These are phyloP conservation scores for Ceratocystis harringtonii DNA, from an alignment of 2,329 filamentous ascomycete genomes.

Conservation along the genomic window DNA sequence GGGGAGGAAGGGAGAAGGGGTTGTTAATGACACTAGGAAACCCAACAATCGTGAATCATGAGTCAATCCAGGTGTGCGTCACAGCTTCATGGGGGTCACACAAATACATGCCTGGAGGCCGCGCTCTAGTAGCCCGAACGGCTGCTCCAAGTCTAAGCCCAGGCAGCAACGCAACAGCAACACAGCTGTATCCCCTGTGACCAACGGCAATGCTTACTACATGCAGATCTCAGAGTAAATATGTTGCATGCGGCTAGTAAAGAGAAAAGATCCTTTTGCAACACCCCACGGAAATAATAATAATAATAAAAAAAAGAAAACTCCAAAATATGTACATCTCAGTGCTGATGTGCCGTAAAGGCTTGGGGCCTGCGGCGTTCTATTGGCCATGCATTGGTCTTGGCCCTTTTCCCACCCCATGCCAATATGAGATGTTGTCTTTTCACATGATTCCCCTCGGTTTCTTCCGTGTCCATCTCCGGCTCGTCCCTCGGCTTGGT, in stretches of 20 bases:
- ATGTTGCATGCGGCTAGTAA: too few relatives aligned
- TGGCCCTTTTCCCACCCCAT: background rate
- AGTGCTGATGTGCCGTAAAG: background rate
- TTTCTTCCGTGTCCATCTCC: background rate
- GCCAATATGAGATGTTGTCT: background rate
- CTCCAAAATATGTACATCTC: slow-evolving; percentile 3
- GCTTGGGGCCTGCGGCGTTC: background rate
- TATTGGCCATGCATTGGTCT: background rate
- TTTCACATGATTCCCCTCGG: background rate
- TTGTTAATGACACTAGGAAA: background rate
- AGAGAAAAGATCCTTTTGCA: background rate
- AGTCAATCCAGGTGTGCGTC: background rate
- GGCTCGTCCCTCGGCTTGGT: background rate
- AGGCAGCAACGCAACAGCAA: too few relatives aligned
- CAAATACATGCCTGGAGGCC: too few relatives aligned
- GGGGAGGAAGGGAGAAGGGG: too few relatives aligned
- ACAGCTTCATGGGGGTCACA: too few relatives aligned
- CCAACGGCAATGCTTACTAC: too few relatives aligned
- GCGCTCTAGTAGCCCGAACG: too few relatives aligned
- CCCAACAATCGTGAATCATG: background rate
- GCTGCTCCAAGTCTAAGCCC: too few relatives aligned
- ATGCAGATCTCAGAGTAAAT: too few relatives aligned
- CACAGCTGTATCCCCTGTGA: too few relatives aligned
- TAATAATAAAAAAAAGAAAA: background rate
- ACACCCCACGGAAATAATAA: background rate